Evolutionary conservation across 768 basidiomycete genomes (phyloP), one percentile per base, ranked within the genome.

Genomic region (Podaxis pistillaris): DNA sequence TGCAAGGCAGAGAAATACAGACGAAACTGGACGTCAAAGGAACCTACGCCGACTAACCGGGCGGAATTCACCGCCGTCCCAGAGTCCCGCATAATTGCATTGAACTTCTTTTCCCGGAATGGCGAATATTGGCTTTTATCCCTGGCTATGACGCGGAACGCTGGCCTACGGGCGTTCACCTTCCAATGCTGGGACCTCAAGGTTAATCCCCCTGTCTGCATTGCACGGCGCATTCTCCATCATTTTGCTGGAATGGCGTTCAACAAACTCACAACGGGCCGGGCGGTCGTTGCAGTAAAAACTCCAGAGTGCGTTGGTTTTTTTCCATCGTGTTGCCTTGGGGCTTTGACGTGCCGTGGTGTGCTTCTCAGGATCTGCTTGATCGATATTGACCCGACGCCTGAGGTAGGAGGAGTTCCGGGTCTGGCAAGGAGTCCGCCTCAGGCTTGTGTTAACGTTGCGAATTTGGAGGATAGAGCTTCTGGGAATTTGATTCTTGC

Each of bases 101-200:
- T 86, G 17, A 71, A 80, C 47, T 83, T 87, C 65, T 64, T 87
- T 0, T 81, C 82, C 0, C 76, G 73, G 0, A 65, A 73, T n/a
- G 74, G 71, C 3, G 72, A 72, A 37, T 75, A 77, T 5, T 83
- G 79, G 72, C 68, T 89, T 6, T 67, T 89, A 24, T 83, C 83
- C 0, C 69, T 86, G 33, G 75, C 69, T 8, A 62, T 71, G 60
- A 61, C 41, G 28, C 55, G 33, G 38, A 37, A 74, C 65, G 66
- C 67, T 63, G 61, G 60, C 1, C 67, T 69, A 0, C 69, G 72
- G 17, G 52, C 64, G 12, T 79, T 76, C 30, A 71, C 71, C 24
- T 60, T 88, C 28, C 83, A 85, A 41, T 86, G 86, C 66, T 89
- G 88, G 88, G 83, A 88, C 64, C 50, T 86, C 8, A 53, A 68